Evolutionary conservation across 495 filamentous ascomycete genomes (phyloP), one percentile per base, ranked within the genome.

Genomic region (Penicillium silybi): DNA sequence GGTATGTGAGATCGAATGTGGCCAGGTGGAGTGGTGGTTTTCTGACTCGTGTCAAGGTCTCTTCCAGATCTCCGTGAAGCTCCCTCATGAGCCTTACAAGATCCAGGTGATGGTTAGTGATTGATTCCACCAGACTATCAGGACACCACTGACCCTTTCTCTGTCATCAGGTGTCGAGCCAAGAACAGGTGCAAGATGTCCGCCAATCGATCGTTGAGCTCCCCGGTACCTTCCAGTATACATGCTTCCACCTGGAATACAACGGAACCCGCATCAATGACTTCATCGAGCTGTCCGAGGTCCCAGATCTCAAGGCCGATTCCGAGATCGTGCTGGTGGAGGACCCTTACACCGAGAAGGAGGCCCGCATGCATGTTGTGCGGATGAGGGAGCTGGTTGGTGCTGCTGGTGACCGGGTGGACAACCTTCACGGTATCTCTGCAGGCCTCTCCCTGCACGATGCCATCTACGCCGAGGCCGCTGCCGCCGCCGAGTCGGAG

Each of bases 261-360:
- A 82, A 89, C 18, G 86, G 87, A 47, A 72, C 85, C 61, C 84
- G 87, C 39, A 86, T 97, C 76, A 97, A 97, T 66, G 95, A 99
- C 72, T 97, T 92, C 57, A 75, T 92, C 49, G 90, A 95, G 72
- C 76, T 99, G 40, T 93, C 92, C 22, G 95, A 97, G 66, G 87
- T 97, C 18, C 76, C 83, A n/a, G 91, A 78, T 39, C 78, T 97
- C 26, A 80, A 78, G 34, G 71, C 84, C 8, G 85, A 86, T 48
- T 85, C 90, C 10, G 85, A 89, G 65, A 75, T 97, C 35, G 80
- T 77, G 29, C 73, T 99, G 52, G 84, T 97, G 38, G 90, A 97
- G 70, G 95, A 99, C 63, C 89, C 95, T 16, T 99, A 99, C 68
- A 99, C 90, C 20, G 95, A 97, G 74, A 97, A 96, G 77, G 93